Base-by-base conservation (phyloP, 2,329 filamentous ascomycete species). In the Aureobasidium namibiae region DNA sequence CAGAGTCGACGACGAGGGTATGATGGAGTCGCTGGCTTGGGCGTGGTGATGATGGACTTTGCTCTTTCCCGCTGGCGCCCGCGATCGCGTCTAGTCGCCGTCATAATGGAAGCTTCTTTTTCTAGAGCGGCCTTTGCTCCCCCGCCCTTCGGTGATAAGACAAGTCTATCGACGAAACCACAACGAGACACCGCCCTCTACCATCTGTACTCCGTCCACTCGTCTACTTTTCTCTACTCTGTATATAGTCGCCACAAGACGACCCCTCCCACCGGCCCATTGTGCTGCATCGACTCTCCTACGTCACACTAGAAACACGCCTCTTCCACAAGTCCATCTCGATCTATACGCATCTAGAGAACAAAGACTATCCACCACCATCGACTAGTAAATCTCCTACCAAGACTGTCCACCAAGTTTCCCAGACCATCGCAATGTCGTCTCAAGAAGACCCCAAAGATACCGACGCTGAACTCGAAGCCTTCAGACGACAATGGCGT, bases 401-500 rank as follows among this genome's bases (percentile, higher is more conserved):
- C 21, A 48, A 26, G 48, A 50, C 48, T 38, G 24, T 50, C 48
- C 24, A 50, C 33, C 48, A 38, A 31, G 38, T 38, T 50, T 33
- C 33, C 29, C 45, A 9, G 8, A 23, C 41, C 21, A n/a, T 14
- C 31, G 38, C 4, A 38, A 52, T 52, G 48, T 34, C 26, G 14
- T 11, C 14, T 3, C 33, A n/a, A 10, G 21, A 29, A 3, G 21
- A 21, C 3, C 14, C 48, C 33, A 38, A 65, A 18, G 66, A 65
- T 21, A 74, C 75, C 49, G 76, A 78, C 65, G 75, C 86, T 53
- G 91, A 95, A 72, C 82, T 96, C 61, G 90, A 95, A 73, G 86
- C 82, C 46, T 96, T 96, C 75, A 86, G 92, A 64, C 82, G 84
- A 68, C 82, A 90, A 78, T 96, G 92, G 92, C 84, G 84, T 61